Evolutionary conservation across 306 rosid genomes (phyloP).

Genomic region (Nissolia schottii): DNA sequence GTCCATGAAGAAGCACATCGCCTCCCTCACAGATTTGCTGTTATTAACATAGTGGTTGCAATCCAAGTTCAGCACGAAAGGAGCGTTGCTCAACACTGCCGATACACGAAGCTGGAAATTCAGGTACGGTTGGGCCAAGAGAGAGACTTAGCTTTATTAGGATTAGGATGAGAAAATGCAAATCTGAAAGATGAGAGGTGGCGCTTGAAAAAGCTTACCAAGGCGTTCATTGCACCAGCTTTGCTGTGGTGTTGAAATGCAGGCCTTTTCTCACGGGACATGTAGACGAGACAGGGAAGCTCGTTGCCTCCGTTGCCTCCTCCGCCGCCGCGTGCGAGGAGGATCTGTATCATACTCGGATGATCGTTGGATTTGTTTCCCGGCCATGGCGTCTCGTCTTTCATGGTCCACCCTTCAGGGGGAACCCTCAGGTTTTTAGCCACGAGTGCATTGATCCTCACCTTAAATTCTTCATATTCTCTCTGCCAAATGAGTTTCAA

Average conservation of each 20-base stretch:
- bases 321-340: constrained; percentile 70
- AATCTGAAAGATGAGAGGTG: constrained; percentile 13
- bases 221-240: constrained; percentile 92
- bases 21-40: constrained; percentile 79
- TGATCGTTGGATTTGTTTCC: constrained; percentile 94
- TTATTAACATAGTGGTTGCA: constrained; percentile 91
- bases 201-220: constrained; percentile 50
- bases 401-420: constrained; percentile 93
- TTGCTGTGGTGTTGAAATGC: constrained; percentile 88
- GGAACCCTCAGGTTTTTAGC: constrained; percentile 81
- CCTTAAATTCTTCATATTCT: constrained; percentile 97
- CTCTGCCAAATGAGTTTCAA: constrained; percentile 53
- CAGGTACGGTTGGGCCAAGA: not conserved
- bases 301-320: constrained; percentile 75
- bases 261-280: constrained; percentile 95
- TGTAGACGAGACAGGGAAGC: constrained; percentile 88
- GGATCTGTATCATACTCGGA: constrained; percentile 94
- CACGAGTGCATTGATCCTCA: constrained; percentile 85
- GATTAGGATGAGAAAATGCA: not conserved
- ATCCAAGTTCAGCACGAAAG: constrained; percentile 90
- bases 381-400: constrained; percentile 99
- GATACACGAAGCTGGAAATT: constrained; percentile 82
- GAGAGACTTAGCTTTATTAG: not conserved
- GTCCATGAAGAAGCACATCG: constrained; percentile 97
- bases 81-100: constrained; percentile 87